Evolutionary conservation across 2,329 filamentous ascomycete species (phyloP).

Genomic region (Dactylellina parvicollis): DNA sequence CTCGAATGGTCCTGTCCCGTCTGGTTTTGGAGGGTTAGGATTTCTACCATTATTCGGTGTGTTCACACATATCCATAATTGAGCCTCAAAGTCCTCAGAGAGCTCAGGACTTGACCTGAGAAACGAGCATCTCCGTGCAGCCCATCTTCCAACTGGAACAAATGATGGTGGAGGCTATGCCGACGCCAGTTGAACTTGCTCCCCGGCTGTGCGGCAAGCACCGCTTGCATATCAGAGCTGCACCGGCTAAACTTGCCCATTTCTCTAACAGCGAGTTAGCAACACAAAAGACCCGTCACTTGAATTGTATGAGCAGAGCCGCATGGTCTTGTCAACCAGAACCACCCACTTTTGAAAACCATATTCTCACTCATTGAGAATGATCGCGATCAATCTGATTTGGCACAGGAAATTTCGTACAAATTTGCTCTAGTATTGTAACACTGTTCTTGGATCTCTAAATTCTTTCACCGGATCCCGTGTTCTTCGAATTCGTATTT

Average conservation of each 20-base stretch:
- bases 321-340: neutral
- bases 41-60: no score
- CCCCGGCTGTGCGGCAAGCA: neutral
- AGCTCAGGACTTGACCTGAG: no score
- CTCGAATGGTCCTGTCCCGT: neutral
- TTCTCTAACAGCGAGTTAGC: neutral
- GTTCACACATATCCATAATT: neutral
- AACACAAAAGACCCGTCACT: neutral
- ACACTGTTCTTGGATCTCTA: neutral
- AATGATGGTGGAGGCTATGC: slow-evolving; percentile 6
- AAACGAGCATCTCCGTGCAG: no score
- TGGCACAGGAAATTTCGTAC: no score
- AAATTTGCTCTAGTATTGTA: no score
- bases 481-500: no score
- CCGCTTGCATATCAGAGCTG: no score
- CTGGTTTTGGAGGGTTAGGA: neutral
- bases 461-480: neutral
- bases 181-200: neutral
- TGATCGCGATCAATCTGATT: no score
- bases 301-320: neutral
- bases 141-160: neutral
- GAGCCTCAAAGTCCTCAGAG: no score
- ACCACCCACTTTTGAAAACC: no score
- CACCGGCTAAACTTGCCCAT: neutral
- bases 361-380: no score